Evolutionary conservation across 2,329 filamentous ascomycete species (phyloP), one percentile per base, ranked within the genome.

Genomic region (Fusarium coicis): DNA sequence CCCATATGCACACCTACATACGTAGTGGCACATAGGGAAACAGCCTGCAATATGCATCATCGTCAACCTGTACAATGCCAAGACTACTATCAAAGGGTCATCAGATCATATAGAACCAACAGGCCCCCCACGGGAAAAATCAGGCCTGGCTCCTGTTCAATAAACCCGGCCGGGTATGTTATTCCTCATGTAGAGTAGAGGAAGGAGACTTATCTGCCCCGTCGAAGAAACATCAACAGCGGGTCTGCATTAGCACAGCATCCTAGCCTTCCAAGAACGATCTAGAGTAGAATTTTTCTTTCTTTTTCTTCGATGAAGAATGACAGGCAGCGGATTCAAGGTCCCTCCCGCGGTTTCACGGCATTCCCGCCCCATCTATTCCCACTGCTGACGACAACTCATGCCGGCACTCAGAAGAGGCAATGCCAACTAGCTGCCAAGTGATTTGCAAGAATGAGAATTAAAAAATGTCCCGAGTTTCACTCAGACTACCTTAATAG

Each of bases 291-390:
- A 52, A 16, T 50, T 73, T 74, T 68, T 26, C 55, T 54, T 70
- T 49, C 52, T 59, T 65, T 54, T 58, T 55, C 50, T 50, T 65
- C 60, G 50, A 53, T 63, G 47, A 53, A 30, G 39, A 56, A 58
- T 50, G 43, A 56, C 30, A 34, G 30, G 36, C 36, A 46, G 65
- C 56, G 32, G 59, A 37, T 40, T 37, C 47, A 65, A 61, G 59
- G 34, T 40, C 53, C 56, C 43, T 74, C 70, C 62, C 66, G 53
- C 66, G 37, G 66, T 63, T 70, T 71, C 68, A 60, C 66, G 67
- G 68, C 67, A 70, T 67, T 68, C 57, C 62, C 74, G 57, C 72
- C 74, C 67, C 67, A 71, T 72, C 72, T 63, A 74, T 74, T 70
- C 63, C 74, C 73, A 72, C 65, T 55, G 65, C 60, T 75, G 64